Conservation (phyloP, 139 green algal species). For the Asterochloris sp. region DNA sequence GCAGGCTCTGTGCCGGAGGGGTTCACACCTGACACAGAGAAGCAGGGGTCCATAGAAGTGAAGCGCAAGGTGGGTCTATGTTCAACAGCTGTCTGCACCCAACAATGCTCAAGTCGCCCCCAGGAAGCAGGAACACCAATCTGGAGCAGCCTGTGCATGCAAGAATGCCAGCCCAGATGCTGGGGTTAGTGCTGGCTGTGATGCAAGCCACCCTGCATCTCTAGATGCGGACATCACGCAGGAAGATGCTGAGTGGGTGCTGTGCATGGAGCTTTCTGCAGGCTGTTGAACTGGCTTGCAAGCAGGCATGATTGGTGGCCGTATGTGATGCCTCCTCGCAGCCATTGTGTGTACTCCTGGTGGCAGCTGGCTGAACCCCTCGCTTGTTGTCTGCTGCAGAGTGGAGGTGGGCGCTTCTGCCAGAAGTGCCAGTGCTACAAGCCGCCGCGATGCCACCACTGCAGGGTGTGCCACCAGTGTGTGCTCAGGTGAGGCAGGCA, state of each 20-base stretch:
- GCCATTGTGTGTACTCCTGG: no score
- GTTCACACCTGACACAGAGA: conserved; percentile 6
- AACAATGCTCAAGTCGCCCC: neutral
- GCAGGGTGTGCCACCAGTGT: conserved; percentile 79
- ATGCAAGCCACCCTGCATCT: conserved; percentile 46
- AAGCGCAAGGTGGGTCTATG: conserved; percentile 25
- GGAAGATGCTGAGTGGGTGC: no score
- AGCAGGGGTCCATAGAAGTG: conserved; percentile 15
- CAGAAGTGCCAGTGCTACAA: conserved; percentile 82
- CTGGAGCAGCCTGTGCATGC: neutral
- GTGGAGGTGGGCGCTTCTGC: conserved; percentile 66
- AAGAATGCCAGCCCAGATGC: neutral
- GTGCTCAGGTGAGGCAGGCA: conserved; percentile 54
- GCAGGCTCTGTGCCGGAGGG: conserved; percentile 21
- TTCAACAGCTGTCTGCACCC: neutral
- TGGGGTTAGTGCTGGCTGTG: conserved; percentile 11
- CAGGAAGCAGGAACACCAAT: neutral
- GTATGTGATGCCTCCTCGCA: no score
- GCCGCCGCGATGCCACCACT: conserved; percentile 85
- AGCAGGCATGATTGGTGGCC: no score
- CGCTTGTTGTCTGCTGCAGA: conserved; percentile 26
- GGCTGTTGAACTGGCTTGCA: no score
- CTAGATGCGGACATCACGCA: neutral
- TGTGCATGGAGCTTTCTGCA: no score
- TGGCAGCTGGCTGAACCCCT: neutral